Evolutionary conservation across 495 filamentous ascomycete genomes (phyloP).

Genomic region (Neurospora tetrasperma): DNA sequence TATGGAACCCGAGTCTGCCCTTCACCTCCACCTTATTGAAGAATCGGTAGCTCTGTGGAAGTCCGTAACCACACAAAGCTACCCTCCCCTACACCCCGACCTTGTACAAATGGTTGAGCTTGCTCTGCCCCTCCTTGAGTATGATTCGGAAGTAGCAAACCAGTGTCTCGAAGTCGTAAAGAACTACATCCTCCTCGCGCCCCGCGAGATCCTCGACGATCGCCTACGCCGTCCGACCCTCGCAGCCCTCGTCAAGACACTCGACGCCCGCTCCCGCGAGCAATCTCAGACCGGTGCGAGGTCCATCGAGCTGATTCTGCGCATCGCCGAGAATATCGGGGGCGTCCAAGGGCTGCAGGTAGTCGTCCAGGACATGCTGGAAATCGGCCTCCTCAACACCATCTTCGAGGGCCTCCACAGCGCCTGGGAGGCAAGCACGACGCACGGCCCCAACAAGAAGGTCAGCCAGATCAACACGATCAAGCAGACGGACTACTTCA

Average conservation of each 20-base stretch:
- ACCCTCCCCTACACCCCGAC: conserved; percentile 51
- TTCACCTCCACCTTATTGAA: conserved; percentile 76
- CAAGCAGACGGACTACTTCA: conserved; percentile 72
- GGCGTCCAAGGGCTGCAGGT: conserved; percentile 53
- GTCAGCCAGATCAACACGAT: conserved; percentile 52
- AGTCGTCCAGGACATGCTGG: conserved; percentile 57
- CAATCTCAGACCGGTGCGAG: conserved; percentile 55
- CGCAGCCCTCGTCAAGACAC: conserved; percentile 45
- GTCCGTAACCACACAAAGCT: conserved; percentile 61
- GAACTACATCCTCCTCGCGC: conserved; percentile 70
- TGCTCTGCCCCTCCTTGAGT: conserved; percentile 61
- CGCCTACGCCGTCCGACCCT: conserved; percentile 48
- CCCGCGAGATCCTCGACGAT: conserved; percentile 60
- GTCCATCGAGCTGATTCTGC: conserved; percentile 62
- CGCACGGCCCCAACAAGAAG: conserved; percentile 61
- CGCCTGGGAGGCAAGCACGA: conserved; percentile 61
- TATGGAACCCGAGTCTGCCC: conserved; percentile 66
- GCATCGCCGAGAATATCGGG: conserved; percentile 55
- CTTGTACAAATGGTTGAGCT: conserved; percentile 56
- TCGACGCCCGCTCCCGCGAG: conserved; percentile 51
- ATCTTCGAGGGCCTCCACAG: conserved; percentile 63
- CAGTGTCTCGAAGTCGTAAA: conserved; percentile 59
- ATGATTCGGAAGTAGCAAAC: conserved; percentile 39
- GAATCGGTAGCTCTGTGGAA: conserved; percentile 87
- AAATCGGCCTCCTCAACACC: conserved; percentile 52